These are phyloP conservation scores for Cordyceps farinosa DNA, from an alignment of 2,329 filamentous ascomycete genomes.

Conservation along the genomic window DNA sequence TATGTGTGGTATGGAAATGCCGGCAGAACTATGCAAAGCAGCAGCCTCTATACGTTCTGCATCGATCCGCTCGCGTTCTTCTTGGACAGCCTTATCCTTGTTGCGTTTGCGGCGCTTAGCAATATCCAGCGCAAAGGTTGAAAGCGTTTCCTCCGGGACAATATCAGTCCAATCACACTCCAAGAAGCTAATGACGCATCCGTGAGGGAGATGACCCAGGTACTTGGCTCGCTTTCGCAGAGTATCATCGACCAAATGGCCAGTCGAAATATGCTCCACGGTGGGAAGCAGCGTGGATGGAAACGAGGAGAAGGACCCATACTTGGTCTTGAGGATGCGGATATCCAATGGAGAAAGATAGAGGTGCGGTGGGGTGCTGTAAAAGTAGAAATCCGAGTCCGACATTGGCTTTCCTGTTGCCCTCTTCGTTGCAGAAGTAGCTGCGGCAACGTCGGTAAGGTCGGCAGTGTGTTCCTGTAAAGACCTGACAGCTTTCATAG, in stretches of 20 bases:
- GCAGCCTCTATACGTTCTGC: conserved; percentile 77
- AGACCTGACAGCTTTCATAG: conserved; percentile 68
- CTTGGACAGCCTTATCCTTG: conserved; percentile 75
- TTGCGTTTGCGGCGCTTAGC: conserved; percentile 73
- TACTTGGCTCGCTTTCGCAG: conserved; percentile 83
- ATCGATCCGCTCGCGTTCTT: conserved; percentile 79
- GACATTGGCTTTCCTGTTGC: conserved; percentile 27
- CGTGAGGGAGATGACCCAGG: conserved; percentile 77
- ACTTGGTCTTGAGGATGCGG: conserved; percentile 84
- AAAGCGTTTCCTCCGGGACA: conserved; percentile 70
- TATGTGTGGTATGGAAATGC: conserved; percentile 38
- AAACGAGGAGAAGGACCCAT: conserved; percentile 76
- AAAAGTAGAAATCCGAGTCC: conserved; percentile 72
- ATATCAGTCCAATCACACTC: conserved; percentile 96
- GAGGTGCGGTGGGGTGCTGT: conserved; percentile 80
- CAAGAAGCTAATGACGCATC: conserved; percentile 86
- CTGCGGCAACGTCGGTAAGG: conserved; percentile 31
- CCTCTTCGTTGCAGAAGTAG: conserved; percentile 22
- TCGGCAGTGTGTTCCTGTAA: conserved; percentile 69
- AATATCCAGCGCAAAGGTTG: conserved; percentile 71
- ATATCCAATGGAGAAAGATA: conserved; percentile 91
- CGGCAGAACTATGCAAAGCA: conserved; percentile 53
- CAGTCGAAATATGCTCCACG: conserved; percentile 84
- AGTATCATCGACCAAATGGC: conserved; percentile 82
- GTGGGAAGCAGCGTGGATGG: conserved; percentile 82